Percentiles rank a stretch among this genome's conserved stretches.
Evolutionary conservation across 2,329 filamentous ascomycete genomes (phyloP).

Genomic region (Myriosclerotinia duriaeana): DNA sequence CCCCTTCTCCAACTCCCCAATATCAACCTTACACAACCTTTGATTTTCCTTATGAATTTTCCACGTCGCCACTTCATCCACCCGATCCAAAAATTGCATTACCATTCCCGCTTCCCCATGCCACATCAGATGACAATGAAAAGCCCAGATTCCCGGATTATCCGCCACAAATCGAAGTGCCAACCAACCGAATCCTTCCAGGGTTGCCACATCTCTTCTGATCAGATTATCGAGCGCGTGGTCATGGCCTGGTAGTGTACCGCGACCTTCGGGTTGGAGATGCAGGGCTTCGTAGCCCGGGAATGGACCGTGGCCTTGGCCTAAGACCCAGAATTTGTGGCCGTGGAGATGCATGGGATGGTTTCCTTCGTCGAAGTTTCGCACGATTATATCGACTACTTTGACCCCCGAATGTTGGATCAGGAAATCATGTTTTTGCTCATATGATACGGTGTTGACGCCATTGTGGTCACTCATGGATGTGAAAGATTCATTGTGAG

Average conservation of each 20-base stretch:
- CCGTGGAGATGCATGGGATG: constrained; percentile 78
- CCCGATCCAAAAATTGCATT: constrained; percentile 57
- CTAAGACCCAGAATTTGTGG: constrained; percentile 64
- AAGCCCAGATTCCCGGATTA: constrained; percentile 58
- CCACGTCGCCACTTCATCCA: constrained; percentile 48
- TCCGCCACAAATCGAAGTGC: constrained; percentile 56
- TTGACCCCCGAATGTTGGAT: constrained; percentile 58
- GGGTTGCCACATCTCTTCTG: constrained; percentile 53
- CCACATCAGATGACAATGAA: constrained; percentile 61
- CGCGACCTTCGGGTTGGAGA: constrained; percentile 41
- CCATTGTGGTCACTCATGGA: constrained; percentile 49
- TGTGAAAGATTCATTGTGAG: constrained; percentile 48
- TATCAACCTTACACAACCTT: constrained; percentile 46
- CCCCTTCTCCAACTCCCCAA: constrained; percentile 50
- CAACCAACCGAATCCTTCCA: constrained; percentile 55
- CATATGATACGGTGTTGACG: constrained; percentile 51
- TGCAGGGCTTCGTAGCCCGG: constrained; percentile 46
- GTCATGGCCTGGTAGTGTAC: constrained; percentile 41
- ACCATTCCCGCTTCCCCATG: constrained; percentile 57
- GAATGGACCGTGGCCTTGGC: constrained; percentile 62
- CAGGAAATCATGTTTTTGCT: constrained; percentile 53
- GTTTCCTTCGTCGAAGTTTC: constrained; percentile 69
- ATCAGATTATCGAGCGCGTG: constrained; percentile 44
- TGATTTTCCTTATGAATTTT: constrained; percentile 48
- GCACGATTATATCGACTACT: constrained; percentile 73